Evolutionary conservation across 2,329 filamentous ascomycete genomes (phyloP).

Genomic region (Alternaria solani): DNA sequence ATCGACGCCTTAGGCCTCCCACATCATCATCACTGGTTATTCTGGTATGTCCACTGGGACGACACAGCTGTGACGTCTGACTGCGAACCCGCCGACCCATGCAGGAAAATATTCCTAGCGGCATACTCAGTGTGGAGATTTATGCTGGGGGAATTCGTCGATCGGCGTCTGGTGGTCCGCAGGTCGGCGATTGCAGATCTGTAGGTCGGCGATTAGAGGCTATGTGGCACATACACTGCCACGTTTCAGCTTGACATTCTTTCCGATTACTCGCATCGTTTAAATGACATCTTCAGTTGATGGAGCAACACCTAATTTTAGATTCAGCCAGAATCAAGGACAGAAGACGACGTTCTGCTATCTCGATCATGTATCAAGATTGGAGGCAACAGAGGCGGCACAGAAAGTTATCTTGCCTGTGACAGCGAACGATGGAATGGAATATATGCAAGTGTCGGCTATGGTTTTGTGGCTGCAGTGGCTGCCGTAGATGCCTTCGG

Average conservation of each 20-base stretch:
- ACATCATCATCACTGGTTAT: not conserved
- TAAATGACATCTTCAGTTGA: not conserved
- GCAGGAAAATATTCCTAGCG: not conserved
- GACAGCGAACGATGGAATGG: not conserved
- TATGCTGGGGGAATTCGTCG: not conserved
- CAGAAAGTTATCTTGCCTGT: not conserved
- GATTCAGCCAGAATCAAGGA: not conserved
- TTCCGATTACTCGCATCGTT: not conserved
- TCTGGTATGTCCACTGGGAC: slow-evolving; percentile 1
- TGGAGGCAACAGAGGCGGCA: not conserved
- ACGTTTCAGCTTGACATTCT: slow-evolving; percentile 1
- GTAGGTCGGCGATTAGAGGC: slow-evolving; percentile 5
- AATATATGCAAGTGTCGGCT: not conserved
- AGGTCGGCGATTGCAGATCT: not conserved
- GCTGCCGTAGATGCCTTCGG: not conserved
- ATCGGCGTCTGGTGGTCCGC: not conserved
- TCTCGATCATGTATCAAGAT: not conserved
- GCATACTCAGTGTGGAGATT: not conserved
- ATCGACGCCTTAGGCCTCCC: slow-evolving; percentile 4
- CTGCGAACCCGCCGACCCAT: not conserved
- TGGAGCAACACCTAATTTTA: slow-evolving; percentile 1
- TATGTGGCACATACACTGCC: slow-evolving; percentile 10
- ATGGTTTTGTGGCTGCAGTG: not conserved
- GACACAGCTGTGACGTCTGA: not conserved
- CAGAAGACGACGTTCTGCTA: not conserved